phyloP scores from a whole-genome alignment of 805 yeast genomes.

The Teunomyces cretensis region DNA sequence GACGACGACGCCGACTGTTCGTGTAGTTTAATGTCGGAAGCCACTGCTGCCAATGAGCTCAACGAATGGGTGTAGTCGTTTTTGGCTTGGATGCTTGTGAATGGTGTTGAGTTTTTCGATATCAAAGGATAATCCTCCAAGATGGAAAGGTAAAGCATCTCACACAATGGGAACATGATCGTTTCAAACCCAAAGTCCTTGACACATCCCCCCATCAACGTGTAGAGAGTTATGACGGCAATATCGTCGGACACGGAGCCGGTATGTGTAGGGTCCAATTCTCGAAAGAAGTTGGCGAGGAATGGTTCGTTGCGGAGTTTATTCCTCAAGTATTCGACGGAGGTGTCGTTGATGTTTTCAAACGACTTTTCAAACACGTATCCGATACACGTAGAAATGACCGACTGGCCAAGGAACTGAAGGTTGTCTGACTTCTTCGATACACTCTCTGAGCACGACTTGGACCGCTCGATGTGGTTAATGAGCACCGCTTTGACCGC shows the following conservation, averaged over 20 bases:
- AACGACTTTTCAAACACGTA: conserved; percentile 66
- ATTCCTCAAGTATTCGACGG: conserved; percentile 50
- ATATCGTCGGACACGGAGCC: conserved; percentile 43
- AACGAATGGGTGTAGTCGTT: conserved; percentile 10
- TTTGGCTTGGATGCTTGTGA: conserved; percentile 1
- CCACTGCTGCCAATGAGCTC: conserved; percentile 37
- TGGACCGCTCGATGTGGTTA: conserved; percentile 58
- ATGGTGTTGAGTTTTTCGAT: conserved; percentile 28
- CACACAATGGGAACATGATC: conserved; percentile 63
- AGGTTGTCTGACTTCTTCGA: conserved; percentile 43
- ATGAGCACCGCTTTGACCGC: conserved; percentile 12
- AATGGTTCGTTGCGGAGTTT: conserved; percentile 43
- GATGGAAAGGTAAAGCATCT: conserved; percentile 61
- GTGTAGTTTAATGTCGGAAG: conserved; percentile 23
- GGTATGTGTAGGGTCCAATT: conserved; percentile 43
- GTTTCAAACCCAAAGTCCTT: conserved; percentile 81
- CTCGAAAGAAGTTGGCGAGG: conserved; percentile 46
- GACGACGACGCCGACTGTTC: conserved; percentile 5
- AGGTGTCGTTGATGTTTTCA: conserved; percentile 50
- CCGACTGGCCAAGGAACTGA: conserved; percentile 56
- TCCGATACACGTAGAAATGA: conserved; percentile 55
- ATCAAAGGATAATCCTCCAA: conserved; percentile 65
- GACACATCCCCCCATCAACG: conserved; percentile 66
- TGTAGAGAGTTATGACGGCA: conserved; percentile 54
- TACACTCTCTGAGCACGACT: conserved; percentile 55